Base-by-base conservation (phyloP, 441 rosid genomes). In the Adansonia rubrostipa region DNA sequence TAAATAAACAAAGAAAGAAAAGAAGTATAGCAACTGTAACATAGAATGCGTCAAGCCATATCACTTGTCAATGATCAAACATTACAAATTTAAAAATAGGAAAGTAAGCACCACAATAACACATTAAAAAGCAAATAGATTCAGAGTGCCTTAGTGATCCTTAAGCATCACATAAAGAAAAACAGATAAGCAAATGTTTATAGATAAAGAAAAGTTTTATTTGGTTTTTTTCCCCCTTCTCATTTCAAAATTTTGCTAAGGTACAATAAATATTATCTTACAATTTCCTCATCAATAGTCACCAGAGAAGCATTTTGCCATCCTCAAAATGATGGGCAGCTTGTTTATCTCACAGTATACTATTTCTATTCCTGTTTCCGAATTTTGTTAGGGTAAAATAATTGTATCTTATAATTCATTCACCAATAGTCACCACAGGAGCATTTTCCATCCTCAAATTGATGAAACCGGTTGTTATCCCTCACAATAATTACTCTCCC, bases 361-460 rank as follows among this genome's bases (percentile, higher is more conserved):
- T 69, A n/a, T 42, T 19, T 19, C 71, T 40, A n/a, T 69, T 69
- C 17, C 17, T 28, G 28, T 53, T 56, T 40, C 19, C 3, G 22
- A 54, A 9, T 15, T 72, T 72, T 53, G 33, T 72, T 36, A 33
- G 75, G 47, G 45, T 36, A 36, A 45, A 54, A 36, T 57, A 57
- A 17, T 15, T 5, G n/a, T 40, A 56, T 10, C 76, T 40, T 58
- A 47, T 14, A 24, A 15, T 28, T 56, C 47, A 71, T 77, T 91
- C 84, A 94, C 97, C 97, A 92, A 77, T 94, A 94, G 73, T 91
- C 98, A 22, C 88, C 86, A 68, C 97, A 94, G 9, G 97, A 94
- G 80, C 98, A 94, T 74, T 81, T 88, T 5, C 98, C 98, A 63
- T 87, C 82, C 76, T 90, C 89, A 28, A 94, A 94, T 42, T 93